A percentile compares a stretch with the other conserved stretches of the same genome.
These are phyloP conservation scores for Dothiorella sarmentorum DNA, from an alignment of 2,329 filamentous ascomycete species.

Conservation along the genomic window DNA sequence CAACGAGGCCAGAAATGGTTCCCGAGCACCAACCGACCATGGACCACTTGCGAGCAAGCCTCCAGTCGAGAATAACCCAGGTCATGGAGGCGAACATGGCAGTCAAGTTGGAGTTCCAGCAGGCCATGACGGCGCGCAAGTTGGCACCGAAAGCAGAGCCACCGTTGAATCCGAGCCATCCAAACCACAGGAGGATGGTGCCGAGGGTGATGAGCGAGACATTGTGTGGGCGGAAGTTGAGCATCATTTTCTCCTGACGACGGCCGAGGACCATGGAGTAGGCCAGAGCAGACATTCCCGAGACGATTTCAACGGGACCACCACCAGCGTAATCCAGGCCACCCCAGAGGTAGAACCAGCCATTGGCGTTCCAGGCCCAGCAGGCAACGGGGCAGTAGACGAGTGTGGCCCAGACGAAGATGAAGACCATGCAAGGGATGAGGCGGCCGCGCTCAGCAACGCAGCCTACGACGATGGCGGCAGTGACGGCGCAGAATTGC, in stretches of 20 bases:
- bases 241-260: slow-evolving; percentile 89
- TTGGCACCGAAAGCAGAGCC: slow-evolving; percentile 93
- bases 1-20: slow-evolving; percentile 80
- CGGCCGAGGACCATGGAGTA: slow-evolving; percentile 95
- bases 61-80: slow-evolving; percentile 95
- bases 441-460: slow-evolving; percentile 92
- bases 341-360: slow-evolving; percentile 87
- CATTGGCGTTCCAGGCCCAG: slow-evolving; percentile 95
- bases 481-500: slow-evolving; percentile 95
- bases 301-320: slow-evolving; percentile 94
- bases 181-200: slow-evolving; percentile 95
- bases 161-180: slow-evolving; percentile 98
- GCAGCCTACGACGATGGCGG: slow-evolving; percentile 84
- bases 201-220: slow-evolving; percentile 95
- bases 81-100: slow-evolving; percentile 89
- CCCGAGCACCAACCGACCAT: slow-evolving; percentile 93
- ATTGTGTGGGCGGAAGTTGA: slow-evolving; percentile 99
- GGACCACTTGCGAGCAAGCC: slow-evolving; percentile 90
- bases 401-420: slow-evolving; percentile 92
- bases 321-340: slow-evolving; percentile 96
- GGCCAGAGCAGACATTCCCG: slow-evolving; percentile 86
- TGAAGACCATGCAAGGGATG: slow-evolving; percentile 90
- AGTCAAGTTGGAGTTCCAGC: slow-evolving; percentile 95
- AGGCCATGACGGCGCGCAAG: slow-evolving; percentile 89
- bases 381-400: slow-evolving; percentile 96